Evolutionary conservation across 2,329 filamentous ascomycete species (phyloP), one percentile per base, ranked within the genome.

Genomic region (Fusarium foetens): DNA sequence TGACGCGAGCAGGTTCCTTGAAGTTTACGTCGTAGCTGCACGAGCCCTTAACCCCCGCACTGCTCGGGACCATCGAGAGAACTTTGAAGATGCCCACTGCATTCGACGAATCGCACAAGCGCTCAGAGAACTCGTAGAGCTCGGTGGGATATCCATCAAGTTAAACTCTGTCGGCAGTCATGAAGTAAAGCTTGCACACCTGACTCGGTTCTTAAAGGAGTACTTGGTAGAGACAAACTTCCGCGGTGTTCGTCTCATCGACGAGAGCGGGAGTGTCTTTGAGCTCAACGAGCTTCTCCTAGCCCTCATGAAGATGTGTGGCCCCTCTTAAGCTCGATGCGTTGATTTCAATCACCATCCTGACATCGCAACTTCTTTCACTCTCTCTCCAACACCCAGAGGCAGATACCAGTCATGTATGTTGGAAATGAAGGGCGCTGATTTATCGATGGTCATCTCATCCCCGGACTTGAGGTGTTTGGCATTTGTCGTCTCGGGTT

Each of bases 291-390:
- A n/a, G 21, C 27, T 48, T n/a, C 14, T 48, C n/a, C 6, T 31
- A 27, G 13, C 27, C 13, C 27, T 13, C 14, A 31, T 17, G 45
- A 48, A 23, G 21, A 48, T 29, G 3, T n/a, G 14, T 31, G 9
- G 4, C 5, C 9, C 6, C 27, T 31, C 21, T 3, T 0, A 5
- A 48, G 6, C 27, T 48, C 45, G 21, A 17, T 5, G 21, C 2
- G 27, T 11, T 10, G 42, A 45, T 8, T 23, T 31, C n/a, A n/a
- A n/a, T n/a, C n/a, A n/a, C n/a, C n/a, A n/a, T n/a, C n/a, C n/a
- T n/a, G n/a, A n/a, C n/a, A n/a, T n/a, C n/a, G n/a, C n/a, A n/a
- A n/a, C n/a, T n/a, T n/a, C n/a, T n/a, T n/a, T n/a, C n/a, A n/a
- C 5, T n/a, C 14, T 23, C 10, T 12, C 17, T 31, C 21, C n/a